phyloP scores from a whole-genome alignment of 352 stramenopile species.

The Bremia lactucae region DNA sequence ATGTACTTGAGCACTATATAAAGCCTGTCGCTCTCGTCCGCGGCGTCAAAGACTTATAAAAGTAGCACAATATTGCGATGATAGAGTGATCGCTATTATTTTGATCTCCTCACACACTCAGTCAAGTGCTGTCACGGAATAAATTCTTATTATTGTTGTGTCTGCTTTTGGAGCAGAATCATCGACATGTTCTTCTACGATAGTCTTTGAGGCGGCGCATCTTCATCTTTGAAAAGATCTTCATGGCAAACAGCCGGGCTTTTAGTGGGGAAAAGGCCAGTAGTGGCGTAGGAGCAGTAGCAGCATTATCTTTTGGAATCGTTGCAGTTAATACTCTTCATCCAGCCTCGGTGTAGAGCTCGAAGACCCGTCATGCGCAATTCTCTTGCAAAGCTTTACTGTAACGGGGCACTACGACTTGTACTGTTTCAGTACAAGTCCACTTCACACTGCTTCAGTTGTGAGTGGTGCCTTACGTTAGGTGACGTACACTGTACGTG shows the following conservation, averaged over 20 bases:
- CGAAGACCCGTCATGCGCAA: slow-evolving; percentile 22
- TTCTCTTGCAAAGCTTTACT: slow-evolving; percentile 75
- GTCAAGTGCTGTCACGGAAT: slow-evolving; percentile 69
- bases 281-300: slow-evolving; percentile 1
- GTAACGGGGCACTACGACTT: no score
- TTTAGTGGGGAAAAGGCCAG: slow-evolving; percentile 16
- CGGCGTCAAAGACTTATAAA: slow-evolving; percentile 85
- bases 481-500: no score
- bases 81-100: slow-evolving; percentile 83
- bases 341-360: no score
- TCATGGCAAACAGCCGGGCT: slow-evolving; percentile 59
- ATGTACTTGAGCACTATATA: slow-evolving; percentile 86
- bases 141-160: slow-evolving; percentile 29
- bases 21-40: slow-evolving; percentile 64
- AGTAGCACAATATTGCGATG: slow-evolving; percentile 87
- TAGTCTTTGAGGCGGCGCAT: slow-evolving; percentile 77
- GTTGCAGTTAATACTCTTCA: neutral
- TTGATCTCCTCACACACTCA: slow-evolving; percentile 73
- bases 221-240: slow-evolving; percentile 77
- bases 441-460: no score
- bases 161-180: neutral
- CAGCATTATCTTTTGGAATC: neutral
- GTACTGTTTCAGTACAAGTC: no score
- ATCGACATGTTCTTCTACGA: slow-evolving; percentile 8
- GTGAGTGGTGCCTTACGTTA: no score